These are phyloP conservation scores for Anastatica hierochuntica DNA, from an alignment of 345 rosid species.

Conservation along the genomic window DNA sequence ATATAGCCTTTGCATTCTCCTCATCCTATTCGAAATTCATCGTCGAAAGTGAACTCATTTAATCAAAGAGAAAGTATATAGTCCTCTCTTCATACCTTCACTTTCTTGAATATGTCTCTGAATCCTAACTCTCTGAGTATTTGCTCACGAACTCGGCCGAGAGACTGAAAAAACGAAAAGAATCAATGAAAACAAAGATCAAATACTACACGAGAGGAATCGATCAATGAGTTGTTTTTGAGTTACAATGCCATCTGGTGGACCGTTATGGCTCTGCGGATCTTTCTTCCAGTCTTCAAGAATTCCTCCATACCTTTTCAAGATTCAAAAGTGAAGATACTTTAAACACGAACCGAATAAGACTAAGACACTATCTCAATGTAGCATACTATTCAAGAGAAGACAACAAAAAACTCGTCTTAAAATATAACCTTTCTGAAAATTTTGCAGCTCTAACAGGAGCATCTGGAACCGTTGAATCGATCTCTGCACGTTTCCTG, in stretches of 20 bases:
- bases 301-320: conserved; percentile 55
- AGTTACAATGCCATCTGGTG: conserved; percentile 85
- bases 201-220: background rate
- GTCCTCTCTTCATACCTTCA: conserved; percentile 69
- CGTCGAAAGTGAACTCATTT: no score
- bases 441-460: conserved; percentile 61
- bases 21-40: conserved; percentile 48
- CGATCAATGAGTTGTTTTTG: background rate
- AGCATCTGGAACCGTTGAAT: conserved; percentile 66
- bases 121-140: conserved; percentile 90
- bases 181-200: background rate
- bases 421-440: conserved; percentile 61
- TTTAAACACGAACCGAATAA: background rate
- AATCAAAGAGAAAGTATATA: background rate
- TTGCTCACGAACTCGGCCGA: conserved; percentile 81
- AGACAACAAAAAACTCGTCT: no score
- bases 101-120: conserved; percentile 92
- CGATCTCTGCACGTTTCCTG: conserved; percentile 85
- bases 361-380: no score
- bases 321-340: background rate
- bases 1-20: conserved; percentile 95
- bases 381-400: no score
- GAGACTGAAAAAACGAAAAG: conserved; percentile 43
- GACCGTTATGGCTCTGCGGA: conserved; percentile 94
- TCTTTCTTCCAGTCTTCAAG: conserved; percentile 93